A percentile compares a stretch with the other conserved stretches of the same genome.
phyloP scores from a whole-genome alignment of 352 stramenopile species.

The Globisporangium splendens region DNA sequence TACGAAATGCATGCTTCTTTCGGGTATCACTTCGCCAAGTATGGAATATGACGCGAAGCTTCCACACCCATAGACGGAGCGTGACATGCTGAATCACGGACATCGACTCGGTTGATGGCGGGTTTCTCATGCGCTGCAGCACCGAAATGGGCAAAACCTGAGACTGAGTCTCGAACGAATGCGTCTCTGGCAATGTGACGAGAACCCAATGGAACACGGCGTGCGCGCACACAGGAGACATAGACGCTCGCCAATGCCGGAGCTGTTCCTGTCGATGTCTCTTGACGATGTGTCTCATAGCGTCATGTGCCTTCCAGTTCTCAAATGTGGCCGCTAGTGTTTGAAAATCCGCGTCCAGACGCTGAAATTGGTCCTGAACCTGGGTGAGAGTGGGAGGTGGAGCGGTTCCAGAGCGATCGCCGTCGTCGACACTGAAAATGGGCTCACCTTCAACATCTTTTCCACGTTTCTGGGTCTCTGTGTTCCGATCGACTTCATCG shows the following conservation, averaged over 20 bases:
- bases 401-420: background rate
- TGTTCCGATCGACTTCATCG: background rate
- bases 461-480: background rate
- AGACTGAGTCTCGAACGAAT: slow-evolving; percentile 18
- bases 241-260: slow-evolving; percentile 17
- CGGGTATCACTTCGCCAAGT: slow-evolving; percentile 14
- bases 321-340: slow-evolving; percentile 39
- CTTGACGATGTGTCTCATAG: slow-evolving; percentile 26
- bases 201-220: slow-evolving; percentile 51
- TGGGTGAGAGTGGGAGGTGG: background rate
- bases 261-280: slow-evolving; percentile 23
- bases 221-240: slow-evolving; percentile 29
- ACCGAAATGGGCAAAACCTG: slow-evolving; percentile 30
- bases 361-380: too few relatives aligned
- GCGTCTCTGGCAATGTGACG: slow-evolving; percentile 25
- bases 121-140: slow-evolving; percentile 18
- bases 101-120: slow-evolving; percentile 3
- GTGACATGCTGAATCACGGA: slow-evolving; percentile 15
- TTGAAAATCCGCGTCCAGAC: slow-evolving; percentile 12
- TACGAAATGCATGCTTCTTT: slow-evolving; percentile 9
- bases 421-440: background rate
- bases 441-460: background rate
- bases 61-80: slow-evolving; percentile 13
- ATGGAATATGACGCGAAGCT: slow-evolving; percentile 14
- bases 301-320: slow-evolving; percentile 37